Base-by-base conservation (phyloP, 2,329 filamentous ascomycete species). In the Escovopsis weberi region DNA sequence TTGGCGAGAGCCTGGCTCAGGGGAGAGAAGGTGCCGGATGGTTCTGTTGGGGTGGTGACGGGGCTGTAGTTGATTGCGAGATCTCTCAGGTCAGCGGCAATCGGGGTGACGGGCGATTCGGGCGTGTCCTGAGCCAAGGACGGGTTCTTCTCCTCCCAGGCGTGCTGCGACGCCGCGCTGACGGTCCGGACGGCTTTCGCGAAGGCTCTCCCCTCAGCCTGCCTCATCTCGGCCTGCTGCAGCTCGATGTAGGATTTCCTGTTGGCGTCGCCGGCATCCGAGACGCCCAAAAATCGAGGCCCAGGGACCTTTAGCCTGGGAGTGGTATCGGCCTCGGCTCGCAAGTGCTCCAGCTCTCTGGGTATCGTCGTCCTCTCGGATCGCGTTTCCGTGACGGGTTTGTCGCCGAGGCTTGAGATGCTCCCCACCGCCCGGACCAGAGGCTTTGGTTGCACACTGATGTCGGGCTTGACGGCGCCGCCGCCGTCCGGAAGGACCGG, bases 351-450 rank as follows among this genome's bases (percentile, higher is more conserved):
- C 28, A 32, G 28, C 28, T 32, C 28, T 32, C 8, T 32, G 3
- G 26, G 37, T 3, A 32, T 26, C 11, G 36, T 30, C 12, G 9
- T 15, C 19, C n/a, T 53, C 44, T 41, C 48, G 52, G 23, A 44
- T 47, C 44, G 7, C 35, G 40, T 26, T 23, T 38, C 35, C 12
- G 43, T 28, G 18, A 38, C 19, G 19, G 43, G 30, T 19, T 28
- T 34, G 28, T 50, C 55, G 34, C 56, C 50, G 19, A 61, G 59
- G 19, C 58, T 57, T 4, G 64, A 62, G 45, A 61, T 70, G 3
- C 75, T 75, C 0, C 78, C 82, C 56, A 76, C 74, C 2, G 70
- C 71, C 35, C 77, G 67, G 45, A 67, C 65, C 42, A 82, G 60
- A 6, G 71, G 64, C 32, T 65, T 66, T 2, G 76, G 75, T 45